These are phyloP conservation scores for Boletus fagicola DNA, from an alignment of 768 basidiomycete species.

Conservation along the genomic window DNA sequence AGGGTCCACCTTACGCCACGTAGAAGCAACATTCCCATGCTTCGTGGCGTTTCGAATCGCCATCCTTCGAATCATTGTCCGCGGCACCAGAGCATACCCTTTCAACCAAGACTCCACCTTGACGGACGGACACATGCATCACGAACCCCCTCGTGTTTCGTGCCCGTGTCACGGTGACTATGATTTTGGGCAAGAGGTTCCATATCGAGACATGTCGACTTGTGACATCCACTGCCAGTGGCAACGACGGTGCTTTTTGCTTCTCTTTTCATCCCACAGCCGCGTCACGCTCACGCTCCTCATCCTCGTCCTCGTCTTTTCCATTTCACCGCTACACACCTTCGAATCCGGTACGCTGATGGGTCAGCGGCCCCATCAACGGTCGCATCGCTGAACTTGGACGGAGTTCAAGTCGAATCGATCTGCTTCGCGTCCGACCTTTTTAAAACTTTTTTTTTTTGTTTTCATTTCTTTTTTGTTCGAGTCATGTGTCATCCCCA, in stretches of 20 bases:
- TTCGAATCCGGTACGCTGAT: neutral
- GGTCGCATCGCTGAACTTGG: neutral
- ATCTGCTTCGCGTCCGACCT: neutral
- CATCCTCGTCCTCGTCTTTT: neutral
- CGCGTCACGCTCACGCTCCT: no score
- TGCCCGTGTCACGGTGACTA: constrained; percentile 1
- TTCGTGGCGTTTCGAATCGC: constrained; percentile 10
- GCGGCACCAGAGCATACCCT: constrained; percentile 4
- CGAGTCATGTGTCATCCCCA: neutral
- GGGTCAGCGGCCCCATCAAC: neutral
- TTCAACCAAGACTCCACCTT: constrained; percentile 6
- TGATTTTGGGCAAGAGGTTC: neutral
- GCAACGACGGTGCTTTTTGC: neutral
- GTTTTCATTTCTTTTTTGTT: no score
- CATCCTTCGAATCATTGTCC: constrained; percentile 1
- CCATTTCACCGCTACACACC: neutral
- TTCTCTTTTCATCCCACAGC: neutral
- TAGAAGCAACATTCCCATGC: neutral
- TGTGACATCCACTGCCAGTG: neutral
- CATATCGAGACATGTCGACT: neutral
- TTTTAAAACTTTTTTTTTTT: neutral
- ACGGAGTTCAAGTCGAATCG: neutral
- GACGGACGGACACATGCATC: neutral
- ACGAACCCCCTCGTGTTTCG: constrained; percentile 9
- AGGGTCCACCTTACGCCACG: neutral